These are phyloP conservation scores for Picea abies DNA, from an alignment of 83 land plant genomes.

Conservation along the genomic window DNA sequence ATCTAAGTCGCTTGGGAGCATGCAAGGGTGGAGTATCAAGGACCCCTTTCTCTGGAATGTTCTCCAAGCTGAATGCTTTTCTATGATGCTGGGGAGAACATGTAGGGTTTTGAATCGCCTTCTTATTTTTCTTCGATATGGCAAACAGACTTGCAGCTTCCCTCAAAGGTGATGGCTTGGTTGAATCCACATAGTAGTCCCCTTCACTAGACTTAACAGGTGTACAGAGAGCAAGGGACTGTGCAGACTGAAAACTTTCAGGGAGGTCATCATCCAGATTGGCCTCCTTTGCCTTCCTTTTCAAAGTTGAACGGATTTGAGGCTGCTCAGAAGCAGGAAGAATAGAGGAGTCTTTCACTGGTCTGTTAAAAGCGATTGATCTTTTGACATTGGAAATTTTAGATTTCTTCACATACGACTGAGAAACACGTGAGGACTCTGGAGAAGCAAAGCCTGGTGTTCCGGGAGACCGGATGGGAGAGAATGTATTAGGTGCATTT, in stretches of 20 bases:
- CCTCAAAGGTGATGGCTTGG: background rate
- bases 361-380: background rate
- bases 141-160: background rate
- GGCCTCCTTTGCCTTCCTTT: background rate
- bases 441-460: background rate
- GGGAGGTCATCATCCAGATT: background rate
- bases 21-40: slow-evolving; percentile 13
- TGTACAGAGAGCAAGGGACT: background rate
- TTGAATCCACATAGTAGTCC: background rate
- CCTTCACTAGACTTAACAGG: background rate
- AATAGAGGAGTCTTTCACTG: background rate
- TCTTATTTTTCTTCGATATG: background rate
- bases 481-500: background rate
- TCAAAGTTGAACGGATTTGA: background rate
- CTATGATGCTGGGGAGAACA: background rate
- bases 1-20: background rate
- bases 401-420: too few relatives aligned
- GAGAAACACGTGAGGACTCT: too few relatives aligned
- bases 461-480: background rate
- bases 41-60: background rate
- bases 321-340: background rate
- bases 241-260: background rate
- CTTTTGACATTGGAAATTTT: background rate
- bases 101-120: background rate
- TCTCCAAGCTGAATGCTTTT: background rate